phyloP scores from a whole-genome alignment of 805 yeast species.

The Kazachstania viticola region DNA sequence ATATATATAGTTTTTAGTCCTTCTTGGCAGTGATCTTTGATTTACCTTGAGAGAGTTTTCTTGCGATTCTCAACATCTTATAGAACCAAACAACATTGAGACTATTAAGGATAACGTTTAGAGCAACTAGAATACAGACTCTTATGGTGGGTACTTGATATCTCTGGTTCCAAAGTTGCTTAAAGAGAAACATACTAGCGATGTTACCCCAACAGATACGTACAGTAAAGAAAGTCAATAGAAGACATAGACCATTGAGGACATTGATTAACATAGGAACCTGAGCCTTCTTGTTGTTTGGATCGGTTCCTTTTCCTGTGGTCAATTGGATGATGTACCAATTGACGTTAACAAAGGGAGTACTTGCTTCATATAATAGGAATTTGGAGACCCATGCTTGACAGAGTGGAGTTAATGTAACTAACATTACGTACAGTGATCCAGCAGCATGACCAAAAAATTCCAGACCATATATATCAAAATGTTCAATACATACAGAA shows the following conservation, averaged over 20 bases:
- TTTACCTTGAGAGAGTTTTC: constrained; percentile 32
- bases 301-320: constrained; percentile 37
- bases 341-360: constrained; percentile 89
- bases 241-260: constrained; percentile 61
- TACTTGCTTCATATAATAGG: constrained; percentile 74
- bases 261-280: constrained; percentile 43
- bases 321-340: constrained; percentile 84
- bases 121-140: constrained; percentile 36
- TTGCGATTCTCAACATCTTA: constrained; percentile 74
- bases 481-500: constrained; percentile 52
- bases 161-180: constrained; percentile 36
- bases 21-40: not conserved
- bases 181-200: constrained; percentile 45
- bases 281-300: not conserved
- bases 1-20: no score
- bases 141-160: constrained; percentile 35
- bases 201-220: constrained; percentile 83
- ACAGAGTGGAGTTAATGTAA: constrained; percentile 60
- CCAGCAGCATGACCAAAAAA: constrained; percentile 77
- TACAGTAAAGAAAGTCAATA: constrained; percentile 60
- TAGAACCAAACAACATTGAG: constrained; percentile 80
- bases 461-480: constrained; percentile 63
- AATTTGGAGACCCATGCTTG: constrained; percentile 77
- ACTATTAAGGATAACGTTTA: constrained; percentile 52
- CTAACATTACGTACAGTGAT: constrained; percentile 60